Evolutionary conservation across 805 yeast genomes (phyloP).

Genomic region (Cyberlindnera bimundalis): DNA sequence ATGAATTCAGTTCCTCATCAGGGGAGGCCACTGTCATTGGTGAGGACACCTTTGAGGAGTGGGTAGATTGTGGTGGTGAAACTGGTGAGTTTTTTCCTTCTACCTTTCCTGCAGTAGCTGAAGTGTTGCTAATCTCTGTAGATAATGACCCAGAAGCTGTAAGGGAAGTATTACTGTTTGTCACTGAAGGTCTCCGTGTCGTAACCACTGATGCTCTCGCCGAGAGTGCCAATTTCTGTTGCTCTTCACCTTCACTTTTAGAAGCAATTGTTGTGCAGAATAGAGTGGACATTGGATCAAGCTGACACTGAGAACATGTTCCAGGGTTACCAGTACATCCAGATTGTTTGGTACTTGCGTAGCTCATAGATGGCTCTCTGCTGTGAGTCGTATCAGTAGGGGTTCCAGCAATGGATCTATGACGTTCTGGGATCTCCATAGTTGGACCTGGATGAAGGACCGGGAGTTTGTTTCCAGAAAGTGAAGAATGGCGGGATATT

Average conservation of each 20-base stretch:
- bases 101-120: conserved; percentile 1
- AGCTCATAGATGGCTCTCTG: conserved; percentile 3
- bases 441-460: conserved; percentile 66
- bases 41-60: conserved; percentile 28
- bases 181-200: conserved; percentile 7
- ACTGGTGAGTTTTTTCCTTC: conserved; percentile 26
- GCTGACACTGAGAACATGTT: conserved; percentile 76
- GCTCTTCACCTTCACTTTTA: conserved; percentile 26
- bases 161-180: neutral
- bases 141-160: too few relatives aligned
- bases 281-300: conserved; percentile 82
- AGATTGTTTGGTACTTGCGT: conserved; percentile 15
- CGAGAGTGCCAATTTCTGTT: conserved; percentile 10
- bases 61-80: conserved; percentile 27
- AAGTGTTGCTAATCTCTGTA: neutral
- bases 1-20: conserved; percentile 27
- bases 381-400: conserved; percentile 12
- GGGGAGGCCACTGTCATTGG: conserved; percentile 19
- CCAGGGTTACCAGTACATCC: conserved; percentile 89
- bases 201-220: conserved; percentile 4
- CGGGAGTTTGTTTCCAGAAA: conserved; percentile 40
- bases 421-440: conserved; percentile 42
- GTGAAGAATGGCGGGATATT: conserved; percentile 31
- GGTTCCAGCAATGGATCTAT: conserved; percentile 28
- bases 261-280: conserved; percentile 85